Conservation (phyloP, 345 rosid species). For the Hypericum perforatum region DNA sequence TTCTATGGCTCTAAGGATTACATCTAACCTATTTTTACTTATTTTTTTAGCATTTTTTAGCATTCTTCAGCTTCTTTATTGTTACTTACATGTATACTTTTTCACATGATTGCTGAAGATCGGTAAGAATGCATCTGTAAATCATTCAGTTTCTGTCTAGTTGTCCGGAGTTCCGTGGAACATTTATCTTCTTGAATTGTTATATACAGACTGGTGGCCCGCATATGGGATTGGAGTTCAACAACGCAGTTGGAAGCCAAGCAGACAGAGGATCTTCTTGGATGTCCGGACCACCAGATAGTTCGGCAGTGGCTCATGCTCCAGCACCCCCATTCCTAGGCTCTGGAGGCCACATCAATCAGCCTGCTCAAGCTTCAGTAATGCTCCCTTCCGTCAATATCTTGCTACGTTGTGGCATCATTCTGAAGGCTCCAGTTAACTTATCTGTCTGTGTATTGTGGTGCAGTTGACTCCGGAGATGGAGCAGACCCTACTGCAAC, state of each 20-base stretch:
- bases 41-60: not conserved
- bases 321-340: slow-evolving; percentile 37
- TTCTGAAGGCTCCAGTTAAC: slow-evolving; percentile 3
- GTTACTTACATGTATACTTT: too few species aligned
- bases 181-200: not conserved
- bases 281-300: slow-evolving; percentile 65
- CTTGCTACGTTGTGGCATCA: not conserved
- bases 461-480: slow-evolving; percentile 79
- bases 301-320: slow-evolving; percentile 39
- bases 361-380: slow-evolving; percentile 35
- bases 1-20: not conserved
- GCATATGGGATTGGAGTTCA: slow-evolving; percentile 48
- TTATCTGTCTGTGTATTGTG: slow-evolving; percentile 2
- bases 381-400: not conserved
- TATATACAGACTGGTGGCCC: slow-evolving; percentile 31
- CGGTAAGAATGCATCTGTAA: not conserved
- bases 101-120: too few species aligned
- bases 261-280: slow-evolving; percentile 70
- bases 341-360: slow-evolving; percentile 49
- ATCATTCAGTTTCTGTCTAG: not conserved
- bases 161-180: not conserved
- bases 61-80: too few species aligned
- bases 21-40: not conserved
- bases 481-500: slow-evolving; percentile 96
- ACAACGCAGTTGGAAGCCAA: slow-evolving; percentile 47